Conservation (phyloP, 2,329 filamentous ascomycete species). For the Diaporthe longicolla region DNA sequence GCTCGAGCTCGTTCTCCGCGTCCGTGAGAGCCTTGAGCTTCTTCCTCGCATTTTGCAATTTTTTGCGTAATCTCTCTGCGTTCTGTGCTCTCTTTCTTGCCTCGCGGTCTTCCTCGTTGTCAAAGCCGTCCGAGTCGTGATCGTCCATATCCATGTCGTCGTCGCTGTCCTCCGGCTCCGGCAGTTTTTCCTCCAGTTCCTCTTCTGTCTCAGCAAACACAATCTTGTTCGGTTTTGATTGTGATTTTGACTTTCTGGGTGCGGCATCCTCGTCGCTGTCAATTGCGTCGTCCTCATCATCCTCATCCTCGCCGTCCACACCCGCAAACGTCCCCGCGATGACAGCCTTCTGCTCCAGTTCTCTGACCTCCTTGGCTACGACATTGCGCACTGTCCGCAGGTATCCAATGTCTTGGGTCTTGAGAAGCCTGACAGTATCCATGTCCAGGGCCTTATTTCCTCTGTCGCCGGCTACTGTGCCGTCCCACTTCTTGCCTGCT, state of each 20-base stretch:
- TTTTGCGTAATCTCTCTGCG: slow-evolving; percentile 62
- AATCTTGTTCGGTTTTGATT: slow-evolving; percentile 59
- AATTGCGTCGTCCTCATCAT: slow-evolving; percentile 51
- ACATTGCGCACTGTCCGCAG: slow-evolving; percentile 74
- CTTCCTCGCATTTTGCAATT: slow-evolving; percentile 65
- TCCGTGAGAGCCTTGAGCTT: slow-evolving; percentile 68
- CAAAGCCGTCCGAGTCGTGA: slow-evolving; percentile 45
- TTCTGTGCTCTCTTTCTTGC: slow-evolving; percentile 56
- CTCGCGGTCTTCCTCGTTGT: slow-evolving; percentile 47
- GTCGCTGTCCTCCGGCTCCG: slow-evolving; percentile 49
- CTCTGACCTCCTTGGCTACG: slow-evolving; percentile 69
- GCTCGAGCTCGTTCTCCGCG: slow-evolving; percentile 69
- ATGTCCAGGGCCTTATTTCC: slow-evolving; percentile 69
- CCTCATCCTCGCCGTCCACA: slow-evolving; percentile 48
- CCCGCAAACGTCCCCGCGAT: slow-evolving; percentile 56
- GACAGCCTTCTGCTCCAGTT: slow-evolving; percentile 68
- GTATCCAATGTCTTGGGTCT: slow-evolving; percentile 79
- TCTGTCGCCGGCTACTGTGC: slow-evolving; percentile 70
- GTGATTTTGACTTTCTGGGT: slow-evolving; percentile 43
- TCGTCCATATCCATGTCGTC: slow-evolving; percentile 51
- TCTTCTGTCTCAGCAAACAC: slow-evolving; percentile 62
- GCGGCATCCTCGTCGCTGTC: slow-evolving; percentile 48
- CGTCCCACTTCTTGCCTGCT: slow-evolving; percentile 66
- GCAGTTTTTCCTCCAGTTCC: slow-evolving; percentile 47
- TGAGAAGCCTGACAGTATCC: slow-evolving; percentile 73